Evolutionary conservation across 805 yeast genomes (phyloP).

Genomic region (Kodamaea jinghongensis): DNA sequence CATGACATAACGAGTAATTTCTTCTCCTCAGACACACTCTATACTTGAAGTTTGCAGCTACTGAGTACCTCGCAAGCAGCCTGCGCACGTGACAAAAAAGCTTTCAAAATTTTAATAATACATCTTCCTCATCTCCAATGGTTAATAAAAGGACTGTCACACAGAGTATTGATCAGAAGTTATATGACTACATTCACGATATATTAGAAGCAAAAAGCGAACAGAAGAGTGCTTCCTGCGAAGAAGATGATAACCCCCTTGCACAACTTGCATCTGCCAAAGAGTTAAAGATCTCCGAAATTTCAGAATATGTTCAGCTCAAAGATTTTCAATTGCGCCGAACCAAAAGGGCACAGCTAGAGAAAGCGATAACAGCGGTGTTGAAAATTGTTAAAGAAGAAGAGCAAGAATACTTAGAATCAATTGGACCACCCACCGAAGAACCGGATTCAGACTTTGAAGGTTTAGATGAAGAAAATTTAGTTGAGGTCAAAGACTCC

Average conservation of each 20-base stretch:
- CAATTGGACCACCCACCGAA: conserved; percentile 8
- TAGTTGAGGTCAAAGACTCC: conserved; percentile 64
- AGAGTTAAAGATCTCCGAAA: conserved; percentile 51
- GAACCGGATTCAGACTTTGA: conserved; percentile 41
- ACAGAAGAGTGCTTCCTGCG: conserved; percentile 50
- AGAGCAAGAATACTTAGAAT: conserved; percentile 56
- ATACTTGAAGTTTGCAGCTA: too few relatives aligned
- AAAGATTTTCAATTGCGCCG: conserved; percentile 68
- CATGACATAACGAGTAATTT: too few relatives aligned
- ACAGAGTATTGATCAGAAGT: conserved; percentile 48
- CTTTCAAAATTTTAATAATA: too few relatives aligned
- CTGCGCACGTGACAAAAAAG: too few relatives aligned
- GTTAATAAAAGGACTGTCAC: conserved; percentile 12
- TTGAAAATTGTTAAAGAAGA: conserved; percentile 55
- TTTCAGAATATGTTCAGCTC: conserved; percentile 56
- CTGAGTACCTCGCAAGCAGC: too few relatives aligned
- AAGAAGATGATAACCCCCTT: conserved; percentile 37
- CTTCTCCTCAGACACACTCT: too few relatives aligned
- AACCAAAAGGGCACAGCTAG: conserved; percentile 62
- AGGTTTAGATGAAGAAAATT: conserved; percentile 38
- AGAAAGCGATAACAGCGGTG: conserved; percentile 61
- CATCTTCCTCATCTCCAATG: conserved; percentile 4
- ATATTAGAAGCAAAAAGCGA: conserved; percentile 60
- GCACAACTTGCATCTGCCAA: conserved; percentile 57
- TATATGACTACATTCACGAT: conserved; percentile 52